Evolutionary conservation across 164 flowering plant species (phyloP), one percentile per base, ranked within the genome.

Genomic region (Akebia trifoliata): DNA sequence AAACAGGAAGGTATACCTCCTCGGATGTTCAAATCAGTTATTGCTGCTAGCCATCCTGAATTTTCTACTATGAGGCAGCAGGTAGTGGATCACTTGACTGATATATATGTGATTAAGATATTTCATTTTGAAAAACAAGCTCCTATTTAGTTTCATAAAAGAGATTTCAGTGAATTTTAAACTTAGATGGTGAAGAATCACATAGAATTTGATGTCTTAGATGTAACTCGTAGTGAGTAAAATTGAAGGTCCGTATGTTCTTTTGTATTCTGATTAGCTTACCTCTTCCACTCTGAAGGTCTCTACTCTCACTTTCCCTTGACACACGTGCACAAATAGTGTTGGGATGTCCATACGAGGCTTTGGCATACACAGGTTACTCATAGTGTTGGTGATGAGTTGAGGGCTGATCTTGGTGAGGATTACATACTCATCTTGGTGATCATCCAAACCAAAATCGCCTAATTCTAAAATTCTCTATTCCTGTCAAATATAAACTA

Each of bases 21-120:
- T 40, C 59, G 59, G n/a, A 56, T 56, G 59, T 89, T 89, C 80
- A 89, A 89, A 72, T 57, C 89, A 44, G 48, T 50, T 50, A 50
- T 50, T 50, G 54, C 54, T 50, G 54, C 54, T 28, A 50, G 38
- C 37, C 54, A 50, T 50, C 54, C 54, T 30, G 54, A 56, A 65
- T 87, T 87, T 69, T 82, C 95, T 48, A 66, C 82, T 22, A 82
- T 84, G 88, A 73, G 94, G 64, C 97, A 94, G 47, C 99, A 94
- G 97, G 99, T 94, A 74, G 51, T 4, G 18, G 6, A 10, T 49
- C 34, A 26, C 6, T 53, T 21, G 4, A 1, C 18, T 29, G 3
- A 6, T 7, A 25, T 43, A 21, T 43, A 20, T 18, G 24, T 1
- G 22, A 7, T 4, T 4, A 37, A 15, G 22, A 4, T 17, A 14